These are phyloP conservation scores for Cicer bijugum DNA, from an alignment of 306 rosid species.

Conservation along the genomic window DNA sequence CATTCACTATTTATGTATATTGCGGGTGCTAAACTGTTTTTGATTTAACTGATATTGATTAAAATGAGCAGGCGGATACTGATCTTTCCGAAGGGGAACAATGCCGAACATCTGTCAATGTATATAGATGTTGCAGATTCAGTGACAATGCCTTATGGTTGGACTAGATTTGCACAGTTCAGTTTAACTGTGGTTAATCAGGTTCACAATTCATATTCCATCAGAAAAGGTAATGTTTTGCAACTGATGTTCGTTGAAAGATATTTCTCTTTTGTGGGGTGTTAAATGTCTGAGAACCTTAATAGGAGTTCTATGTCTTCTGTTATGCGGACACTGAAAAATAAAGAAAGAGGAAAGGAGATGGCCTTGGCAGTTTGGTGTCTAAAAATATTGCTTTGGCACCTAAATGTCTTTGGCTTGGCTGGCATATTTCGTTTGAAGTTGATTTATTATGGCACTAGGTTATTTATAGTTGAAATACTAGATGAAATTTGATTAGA, in stretches of 20 bases:
- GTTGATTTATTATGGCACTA: constrained; percentile 1
- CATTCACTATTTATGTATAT: constrained; percentile 1
- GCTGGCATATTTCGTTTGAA: constrained; percentile 12
- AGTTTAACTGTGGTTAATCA: constrained; percentile 75
- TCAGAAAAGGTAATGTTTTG: constrained; percentile 63
- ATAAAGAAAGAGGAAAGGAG: constrained; percentile 2
- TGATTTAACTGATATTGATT: background rate
- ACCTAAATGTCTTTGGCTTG: background rate
- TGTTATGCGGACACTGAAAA: constrained; percentile 8
- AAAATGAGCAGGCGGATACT: constrained; percentile 64
- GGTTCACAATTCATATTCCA: constrained; percentile 61
- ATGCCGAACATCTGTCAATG: constrained; percentile 73
- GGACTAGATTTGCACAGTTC: constrained; percentile 78
- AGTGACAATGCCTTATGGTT: constrained; percentile 62
- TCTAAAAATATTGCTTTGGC: constrained; percentile 7
- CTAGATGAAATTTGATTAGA: background rate
- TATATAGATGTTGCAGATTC: constrained; percentile 83
- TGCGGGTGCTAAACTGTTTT: background rate
- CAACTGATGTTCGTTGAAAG: constrained; percentile 9
- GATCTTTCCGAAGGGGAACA: constrained; percentile 76
- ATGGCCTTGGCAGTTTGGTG: constrained; percentile 17
- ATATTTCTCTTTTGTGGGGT: background rate
- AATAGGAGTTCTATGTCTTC: background rate
- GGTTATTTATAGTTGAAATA: background rate
- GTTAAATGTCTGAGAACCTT: constrained; percentile 4